Evolutionary conservation across 2,329 filamentous ascomycete genomes (phyloP), one percentile per base, ranked within the genome.

Genomic region (Setomelanomma holmii): DNA sequence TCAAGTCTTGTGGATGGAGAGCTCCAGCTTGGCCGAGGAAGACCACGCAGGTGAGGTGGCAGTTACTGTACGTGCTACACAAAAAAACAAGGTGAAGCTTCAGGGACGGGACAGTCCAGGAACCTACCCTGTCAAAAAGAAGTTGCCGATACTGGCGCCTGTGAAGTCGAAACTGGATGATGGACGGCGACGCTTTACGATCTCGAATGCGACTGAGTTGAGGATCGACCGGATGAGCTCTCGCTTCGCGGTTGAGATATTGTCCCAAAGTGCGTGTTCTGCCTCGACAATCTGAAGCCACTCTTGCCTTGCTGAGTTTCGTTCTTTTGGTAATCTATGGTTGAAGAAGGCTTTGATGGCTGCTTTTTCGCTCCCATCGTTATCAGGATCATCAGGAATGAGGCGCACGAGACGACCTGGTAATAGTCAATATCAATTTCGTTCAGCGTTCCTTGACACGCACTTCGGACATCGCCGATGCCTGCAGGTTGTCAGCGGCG

Each of bases 261-360:
- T 75, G 14, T 59, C 69, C 93, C 93, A 98, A 3, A 96, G 82
- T 0, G 78, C 64, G 55, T 95, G 91, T 0, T 88, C 86, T 2
- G 89, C 90, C 73, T 96, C 92, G 24, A 98, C 86, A 24, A 98
- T 91, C 43, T 90, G 87, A 22, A 93, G 85, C 93, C 93, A 98
- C 78, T 96, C 92, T 4, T 80, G 74, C 19, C 89, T 83, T 0
- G 93, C 93, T 20, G 79, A 73, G 5, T 74, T 68, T 3, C 85
- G 80, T 21, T 85, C 81, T 2, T 83, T 78, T 2, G 90, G 84
- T 0, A 98, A 82, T 8, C 93, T 87, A 69, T 97, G 86, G 69
- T 96, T 97, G 81, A 98, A 96, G 46, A 98, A 83, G 1, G 82
- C 78, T 71, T 90, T 92, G 65, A 96, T 89, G 4, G 92, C 90